Evolutionary conservation across 495 filamentous ascomycete genomes (phyloP).

Genomic region (Trichoderma erinaceum): DNA sequence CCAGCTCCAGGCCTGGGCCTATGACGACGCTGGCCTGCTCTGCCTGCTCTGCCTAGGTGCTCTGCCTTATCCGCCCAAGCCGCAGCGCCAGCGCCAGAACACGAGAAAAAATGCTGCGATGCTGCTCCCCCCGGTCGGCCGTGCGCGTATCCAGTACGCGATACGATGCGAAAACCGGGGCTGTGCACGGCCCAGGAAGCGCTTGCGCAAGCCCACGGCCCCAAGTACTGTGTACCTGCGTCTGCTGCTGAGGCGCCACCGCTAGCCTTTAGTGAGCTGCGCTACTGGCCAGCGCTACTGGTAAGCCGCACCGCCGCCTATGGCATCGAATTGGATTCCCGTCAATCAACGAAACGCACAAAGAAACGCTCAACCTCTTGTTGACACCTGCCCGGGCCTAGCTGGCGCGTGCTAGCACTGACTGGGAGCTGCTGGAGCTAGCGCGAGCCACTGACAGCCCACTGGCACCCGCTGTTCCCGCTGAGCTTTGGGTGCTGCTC

Average conservation of each 20-base stretch:
- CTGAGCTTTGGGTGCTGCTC: not conserved
- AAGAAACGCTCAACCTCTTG: too few species aligned
- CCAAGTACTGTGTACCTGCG: conserved; percentile 7
- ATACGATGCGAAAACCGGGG: conserved; percentile 6
- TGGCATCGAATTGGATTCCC: too few species aligned
- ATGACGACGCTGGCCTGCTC: not conserved
- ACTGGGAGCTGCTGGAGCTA: not conserved
- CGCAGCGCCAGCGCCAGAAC: not conserved
- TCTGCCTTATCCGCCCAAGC: not conserved
- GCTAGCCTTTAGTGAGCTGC: not conserved
- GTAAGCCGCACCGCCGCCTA: not conserved
- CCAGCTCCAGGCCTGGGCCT: not conserved
- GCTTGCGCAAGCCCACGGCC: not conserved
- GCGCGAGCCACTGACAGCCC: conserved; percentile 2
- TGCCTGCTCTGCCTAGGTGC: not conserved
- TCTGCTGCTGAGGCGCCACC: not conserved
- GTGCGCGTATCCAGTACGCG: not conserved
- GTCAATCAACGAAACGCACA: too few species aligned
- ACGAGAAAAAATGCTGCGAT: not conserved
- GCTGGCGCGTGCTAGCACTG: not conserved
- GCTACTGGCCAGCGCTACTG: not conserved
- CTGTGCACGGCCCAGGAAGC: not conserved
- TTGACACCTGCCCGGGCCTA: not conserved
- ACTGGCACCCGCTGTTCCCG: conserved; percentile 5
- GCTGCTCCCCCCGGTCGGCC: not conserved